These are phyloP conservation scores for Solanum clarkiae DNA, from an alignment of 257 asterid species.

Conservation along the genomic window DNA sequence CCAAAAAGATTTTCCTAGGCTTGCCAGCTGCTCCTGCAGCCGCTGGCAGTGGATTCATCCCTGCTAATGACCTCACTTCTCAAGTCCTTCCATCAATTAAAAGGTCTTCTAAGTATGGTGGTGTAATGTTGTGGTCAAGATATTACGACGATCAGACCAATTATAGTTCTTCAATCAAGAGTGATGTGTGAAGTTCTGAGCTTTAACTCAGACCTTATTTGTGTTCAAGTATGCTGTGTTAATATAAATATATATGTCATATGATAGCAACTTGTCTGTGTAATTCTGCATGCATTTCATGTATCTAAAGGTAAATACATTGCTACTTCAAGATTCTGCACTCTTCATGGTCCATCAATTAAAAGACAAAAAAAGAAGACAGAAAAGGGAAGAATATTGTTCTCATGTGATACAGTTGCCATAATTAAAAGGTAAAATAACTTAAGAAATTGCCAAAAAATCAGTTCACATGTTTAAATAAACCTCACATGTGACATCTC, in stretches of 20 bases:
- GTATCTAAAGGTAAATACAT: background rate
- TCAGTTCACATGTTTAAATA: background rate
- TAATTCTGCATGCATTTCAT: background rate
- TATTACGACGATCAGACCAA: background rate
- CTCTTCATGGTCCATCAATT: background rate
- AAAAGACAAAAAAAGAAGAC: background rate
- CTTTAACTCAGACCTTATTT: background rate
- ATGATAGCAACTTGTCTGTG: background rate
- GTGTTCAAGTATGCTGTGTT: background rate
- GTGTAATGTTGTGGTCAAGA: conserved; percentile 1
- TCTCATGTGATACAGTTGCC: background rate
- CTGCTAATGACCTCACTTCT: background rate
- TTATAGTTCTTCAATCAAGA: conserved; percentile 4
- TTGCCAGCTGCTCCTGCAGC: conserved; percentile 2
- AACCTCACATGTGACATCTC: background rate
- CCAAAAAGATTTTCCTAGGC: background rate
- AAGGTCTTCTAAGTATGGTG: background rate
- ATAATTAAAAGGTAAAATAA: background rate
- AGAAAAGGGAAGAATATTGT: background rate
- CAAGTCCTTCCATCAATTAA: background rate
- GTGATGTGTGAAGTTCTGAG: background rate
- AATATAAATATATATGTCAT: background rate
- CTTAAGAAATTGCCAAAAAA: background rate
- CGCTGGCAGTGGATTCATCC: background rate
- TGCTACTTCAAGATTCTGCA: background rate